These are phyloP conservation scores for Hortaea sp. DNA, from an alignment of 2,329 filamentous ascomycete genomes.

Conservation along the genomic window DNA sequence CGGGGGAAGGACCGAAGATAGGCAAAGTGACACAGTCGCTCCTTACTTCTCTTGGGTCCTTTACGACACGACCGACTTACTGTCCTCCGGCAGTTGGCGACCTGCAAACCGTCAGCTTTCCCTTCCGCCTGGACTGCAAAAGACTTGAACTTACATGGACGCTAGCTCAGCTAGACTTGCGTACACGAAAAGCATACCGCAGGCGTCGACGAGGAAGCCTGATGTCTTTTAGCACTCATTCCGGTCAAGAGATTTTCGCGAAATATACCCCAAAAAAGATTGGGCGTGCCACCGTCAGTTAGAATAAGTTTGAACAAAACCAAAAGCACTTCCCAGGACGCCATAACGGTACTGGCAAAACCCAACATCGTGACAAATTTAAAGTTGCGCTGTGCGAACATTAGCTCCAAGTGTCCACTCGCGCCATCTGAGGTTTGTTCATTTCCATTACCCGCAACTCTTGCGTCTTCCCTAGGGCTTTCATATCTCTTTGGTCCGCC, in stretches of 20 bases:
- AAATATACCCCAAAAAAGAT: constrained; percentile 19
- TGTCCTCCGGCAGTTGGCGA: too few species aligned
- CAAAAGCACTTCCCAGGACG: neutral
- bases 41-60: too few species aligned
- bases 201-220: constrained; percentile 22
- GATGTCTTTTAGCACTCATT: too few species aligned
- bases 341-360: neutral
- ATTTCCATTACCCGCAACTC: too few species aligned
- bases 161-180: constrained; percentile 25
- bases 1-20: too few species aligned
- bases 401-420: neutral
- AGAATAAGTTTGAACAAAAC: constrained; percentile 10
- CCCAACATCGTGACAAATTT: neutral
- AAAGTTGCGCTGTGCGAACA: neutral
- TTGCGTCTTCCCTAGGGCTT: too few species aligned
- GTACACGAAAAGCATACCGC: constrained; percentile 26
- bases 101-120: too few species aligned
- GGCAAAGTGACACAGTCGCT: too few species aligned
- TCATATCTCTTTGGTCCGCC: too few species aligned
- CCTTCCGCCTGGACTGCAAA: neutral
- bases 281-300: constrained; percentile 19
- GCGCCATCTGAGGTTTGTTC: too few species aligned
- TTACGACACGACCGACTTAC: too few species aligned
- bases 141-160: constrained; percentile 15
- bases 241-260: too few species aligned